phyloP scores from a whole-genome alignment of 768 basidiomycete species.

The Pleurotus eryngii region DNA sequence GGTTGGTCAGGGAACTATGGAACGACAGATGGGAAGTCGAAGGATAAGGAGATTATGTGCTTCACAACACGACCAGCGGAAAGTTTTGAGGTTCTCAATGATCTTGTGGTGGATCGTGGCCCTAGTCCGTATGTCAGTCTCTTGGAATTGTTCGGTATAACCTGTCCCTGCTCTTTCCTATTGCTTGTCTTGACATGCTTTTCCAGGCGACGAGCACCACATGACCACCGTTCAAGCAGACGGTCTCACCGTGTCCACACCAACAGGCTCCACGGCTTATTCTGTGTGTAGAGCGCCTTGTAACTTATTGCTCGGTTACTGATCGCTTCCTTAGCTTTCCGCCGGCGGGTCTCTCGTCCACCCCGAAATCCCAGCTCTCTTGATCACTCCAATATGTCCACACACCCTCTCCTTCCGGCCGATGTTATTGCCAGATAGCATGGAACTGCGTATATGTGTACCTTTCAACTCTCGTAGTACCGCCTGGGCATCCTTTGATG shows the following conservation, averaged over 20 bases:
- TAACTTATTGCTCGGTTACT: slow-evolving; percentile 9
- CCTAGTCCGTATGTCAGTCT: slow-evolving; percentile 97
- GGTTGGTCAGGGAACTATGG: slow-evolving; percentile 47
- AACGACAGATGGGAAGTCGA: slow-evolving; percentile 43
- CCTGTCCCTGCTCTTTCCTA: slow-evolving; percentile 2
- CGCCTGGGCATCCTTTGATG: slow-evolving; percentile 99
- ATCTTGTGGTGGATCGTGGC: slow-evolving; percentile 95
- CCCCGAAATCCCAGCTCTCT: slow-evolving; percentile 93
- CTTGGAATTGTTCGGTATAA: slow-evolving; percentile 92
- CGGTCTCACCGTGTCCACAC: slow-evolving; percentile 92
- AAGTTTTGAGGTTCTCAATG: slow-evolving; percentile 94
- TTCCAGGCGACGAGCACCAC: slow-evolving; percentile 93
- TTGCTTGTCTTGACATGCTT: slow-evolving; percentile 9
- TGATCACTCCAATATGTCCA: slow-evolving; percentile 97
- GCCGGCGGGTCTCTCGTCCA: slow-evolving; percentile 98
- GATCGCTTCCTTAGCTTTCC: slow-evolving; percentile 54
- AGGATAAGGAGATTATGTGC: slow-evolving; percentile 98
- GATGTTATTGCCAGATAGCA: slow-evolving; percentile 97
- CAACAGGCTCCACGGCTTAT: slow-evolving; percentile 98
- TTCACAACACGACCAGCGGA: slow-evolving; percentile 93
- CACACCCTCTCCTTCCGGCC: slow-evolving; percentile 98
- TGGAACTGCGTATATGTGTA: slow-evolving; percentile 98
- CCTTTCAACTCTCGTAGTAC: slow-evolving; percentile 98
- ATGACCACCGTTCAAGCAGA: slow-evolving; percentile 99
- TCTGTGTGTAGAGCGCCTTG: slow-evolving; percentile 58